phyloP scores from a whole-genome alignment of 1,284 basidiomycete genomes.

The Ustilago nuda region DNA sequence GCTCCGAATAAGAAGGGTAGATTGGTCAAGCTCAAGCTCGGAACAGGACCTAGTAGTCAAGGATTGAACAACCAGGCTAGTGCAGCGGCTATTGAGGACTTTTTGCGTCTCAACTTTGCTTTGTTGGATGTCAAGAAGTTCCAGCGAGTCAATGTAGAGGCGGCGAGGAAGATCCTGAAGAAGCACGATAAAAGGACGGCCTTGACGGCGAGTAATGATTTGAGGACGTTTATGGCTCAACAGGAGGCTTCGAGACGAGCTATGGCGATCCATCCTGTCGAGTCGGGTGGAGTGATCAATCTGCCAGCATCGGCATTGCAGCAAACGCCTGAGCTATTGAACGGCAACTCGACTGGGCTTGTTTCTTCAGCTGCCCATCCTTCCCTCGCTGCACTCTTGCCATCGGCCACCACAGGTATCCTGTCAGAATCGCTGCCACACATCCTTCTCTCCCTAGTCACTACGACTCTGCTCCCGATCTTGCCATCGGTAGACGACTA shows the following conservation, averaged over 20 bases:
- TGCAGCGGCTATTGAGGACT: constrained; percentile 75
- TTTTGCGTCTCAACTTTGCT: constrained; percentile 83
- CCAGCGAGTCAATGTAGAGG: constrained; percentile 87
- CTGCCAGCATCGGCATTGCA: constrained; percentile 38
- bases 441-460: constrained; percentile 84
- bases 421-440: constrained; percentile 74
- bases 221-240: constrained; percentile 58
- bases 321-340: constrained; percentile 14
- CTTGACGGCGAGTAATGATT: constrained; percentile 70
- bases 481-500: constrained; percentile 83
- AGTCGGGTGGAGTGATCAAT: constrained; percentile 38
- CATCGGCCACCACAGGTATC: constrained; percentile 57
- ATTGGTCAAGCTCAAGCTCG: constrained; percentile 56
- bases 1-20: constrained; percentile 31
- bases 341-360: constrained; percentile 30
- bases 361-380: constrained; percentile 55
- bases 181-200: constrained; percentile 89
- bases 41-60: constrained; percentile 42
- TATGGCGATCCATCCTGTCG: constrained; percentile 40
- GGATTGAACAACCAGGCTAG: constrained; percentile 54
- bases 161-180: constrained; percentile 78
- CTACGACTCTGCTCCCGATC: constrained; percentile 84
- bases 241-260: constrained; percentile 52
- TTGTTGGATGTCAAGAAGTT: constrained; percentile 85
- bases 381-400: constrained; percentile 59